Evolutionary conservation across 192 early-diverging fungal genomes (phyloP).

Genomic region (Backusella sp.): DNA sequence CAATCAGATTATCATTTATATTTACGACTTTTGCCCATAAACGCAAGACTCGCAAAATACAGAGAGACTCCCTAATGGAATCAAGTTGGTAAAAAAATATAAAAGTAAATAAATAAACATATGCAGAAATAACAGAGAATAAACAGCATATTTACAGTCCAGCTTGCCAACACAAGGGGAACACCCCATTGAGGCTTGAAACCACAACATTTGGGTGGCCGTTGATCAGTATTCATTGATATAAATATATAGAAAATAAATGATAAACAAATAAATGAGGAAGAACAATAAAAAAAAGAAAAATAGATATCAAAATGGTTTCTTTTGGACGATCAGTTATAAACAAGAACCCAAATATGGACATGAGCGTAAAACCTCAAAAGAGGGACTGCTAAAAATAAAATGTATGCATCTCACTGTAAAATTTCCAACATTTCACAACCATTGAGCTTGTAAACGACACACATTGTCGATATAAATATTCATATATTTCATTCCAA

Average conservation of each 20-base stretch:
- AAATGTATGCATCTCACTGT: too few species aligned
- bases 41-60: conserved; percentile 9
- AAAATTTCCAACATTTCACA: too few species aligned
- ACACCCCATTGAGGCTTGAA: neutral
- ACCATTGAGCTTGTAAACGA: too few species aligned
- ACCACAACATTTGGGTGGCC: neutral
- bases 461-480: too few species aligned
- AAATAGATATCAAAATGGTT: neutral
- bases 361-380: neutral
- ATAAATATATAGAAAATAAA: neutral
- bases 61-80: neutral
- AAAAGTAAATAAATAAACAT: too few species aligned
- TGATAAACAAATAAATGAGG: neutral
- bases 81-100: neutral
- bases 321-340: neutral
- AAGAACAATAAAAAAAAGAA: neutral
- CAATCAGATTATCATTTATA: neutral
- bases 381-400: too few species aligned
- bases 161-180: neutral
- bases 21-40: conserved; percentile 17
- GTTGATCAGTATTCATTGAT: neutral
- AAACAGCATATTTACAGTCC: neutral
- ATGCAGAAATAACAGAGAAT: too few species aligned
- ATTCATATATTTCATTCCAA: too few species aligned
- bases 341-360: neutral